Percentiles rank a stretch among this genome's conserved stretches.
Conservation (phyloP, 140 eudicot genomes). For the Cichorium intybus region DNA sequence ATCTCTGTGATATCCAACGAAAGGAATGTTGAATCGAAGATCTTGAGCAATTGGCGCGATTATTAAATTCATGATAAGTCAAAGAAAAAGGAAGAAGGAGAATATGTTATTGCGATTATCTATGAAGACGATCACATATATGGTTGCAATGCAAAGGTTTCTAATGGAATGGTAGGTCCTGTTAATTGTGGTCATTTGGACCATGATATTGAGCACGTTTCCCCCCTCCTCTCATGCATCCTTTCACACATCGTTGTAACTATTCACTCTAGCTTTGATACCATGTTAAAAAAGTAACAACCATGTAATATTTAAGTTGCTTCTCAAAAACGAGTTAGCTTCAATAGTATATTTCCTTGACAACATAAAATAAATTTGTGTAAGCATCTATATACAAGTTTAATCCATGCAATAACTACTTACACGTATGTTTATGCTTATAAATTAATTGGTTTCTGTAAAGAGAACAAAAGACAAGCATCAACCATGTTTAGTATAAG, state of each 20-base stretch:
- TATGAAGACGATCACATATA: slow-evolving; percentile 39
- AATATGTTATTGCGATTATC: slow-evolving; percentile 34
- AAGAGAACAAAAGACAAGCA: background rate
- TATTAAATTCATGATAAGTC: slow-evolving; percentile 43
- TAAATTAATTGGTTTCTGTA: background rate
- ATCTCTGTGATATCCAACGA: background rate
- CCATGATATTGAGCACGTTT: slow-evolving; percentile 64
- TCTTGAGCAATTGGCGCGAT: background rate
- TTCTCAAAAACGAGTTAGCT: background rate
- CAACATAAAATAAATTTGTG: background rate
- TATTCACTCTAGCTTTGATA: no score
- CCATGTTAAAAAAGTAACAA: no score
- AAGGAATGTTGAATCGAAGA: background rate
- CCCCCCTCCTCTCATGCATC: background rate
- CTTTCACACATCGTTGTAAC: no score
- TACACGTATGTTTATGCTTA: background rate
- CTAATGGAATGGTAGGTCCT: slow-evolving; percentile 53
- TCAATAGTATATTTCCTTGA: background rate
- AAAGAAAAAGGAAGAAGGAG: slow-evolving; percentile 1
- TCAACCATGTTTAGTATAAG: background rate
- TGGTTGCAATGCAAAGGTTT: slow-evolving; percentile 38
- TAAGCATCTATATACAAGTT: background rate
- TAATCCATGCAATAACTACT: background rate
- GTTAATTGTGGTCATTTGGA: slow-evolving; percentile 24
- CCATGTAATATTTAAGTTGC: background rate